Base-by-base conservation (phyloP, 345 rosid genomes). In the Eucalyptus sp. region DNA sequence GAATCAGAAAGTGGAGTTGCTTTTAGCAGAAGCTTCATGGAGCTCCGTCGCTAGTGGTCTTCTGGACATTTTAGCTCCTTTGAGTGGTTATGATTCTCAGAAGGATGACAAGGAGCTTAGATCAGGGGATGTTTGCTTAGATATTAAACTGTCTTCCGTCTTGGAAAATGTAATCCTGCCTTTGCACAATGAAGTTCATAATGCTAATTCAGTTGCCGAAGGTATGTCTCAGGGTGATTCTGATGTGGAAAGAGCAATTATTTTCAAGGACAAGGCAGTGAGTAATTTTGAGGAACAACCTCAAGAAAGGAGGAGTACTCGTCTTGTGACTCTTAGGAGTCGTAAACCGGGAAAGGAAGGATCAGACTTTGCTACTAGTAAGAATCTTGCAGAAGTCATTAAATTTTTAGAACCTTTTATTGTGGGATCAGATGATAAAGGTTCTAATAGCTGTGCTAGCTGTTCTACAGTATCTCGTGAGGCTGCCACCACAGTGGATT, bases 271-370 rank as follows among this genome's bases (percentile, higher is more conserved):
- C 90, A 95, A 93, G 90, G 96, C 95, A 88, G 58, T 92, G 89
- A 90, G 33, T 80, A 81, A 89, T 89, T 91, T 90, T 87, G 97
- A 94, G 89, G 99, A 96, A 86, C 99, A 97, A 43, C 97, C 97
- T 86, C 96, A 96, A 90, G 99, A 97, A 93, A 97, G 99, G 90
- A 94, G 99, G 87, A 98, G 99, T 92, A 95, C 96, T 91, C 98
- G 99, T 90, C 99, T 97, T 91, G 98, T 95, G 92, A 96, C 96
- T 92, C 97, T 96, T 90, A 94, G 99, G 90, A 96, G 95, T 92
- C 99, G 97, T 92, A 98, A 96, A 93, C 98, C 99, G 13, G 98
- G 92, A 87, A 98, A 98, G 94, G 99, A 94, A 91, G 98, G 95
- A 89, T 81, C 90, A 88, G 99, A 94, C 90, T 95, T 90, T 92